Percentiles rank a stretch among this genome's conserved stretches.
Conservation (phyloP, 1,139 yeast genomes). For the Saccharomyces hybrid region DNA sequence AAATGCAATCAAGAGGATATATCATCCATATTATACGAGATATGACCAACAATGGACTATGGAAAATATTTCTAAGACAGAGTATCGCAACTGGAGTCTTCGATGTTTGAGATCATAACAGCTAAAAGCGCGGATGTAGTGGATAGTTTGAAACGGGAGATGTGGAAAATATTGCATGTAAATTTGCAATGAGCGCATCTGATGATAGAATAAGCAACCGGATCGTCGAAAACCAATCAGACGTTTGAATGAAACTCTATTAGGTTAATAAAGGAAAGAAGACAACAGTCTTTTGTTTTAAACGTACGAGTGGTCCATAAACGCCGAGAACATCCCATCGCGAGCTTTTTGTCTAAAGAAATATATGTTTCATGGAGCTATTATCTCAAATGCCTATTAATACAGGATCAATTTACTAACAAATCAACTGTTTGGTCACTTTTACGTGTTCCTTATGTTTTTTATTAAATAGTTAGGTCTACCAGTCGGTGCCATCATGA, state of each 20-base stretch:
- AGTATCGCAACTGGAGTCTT: neutral
- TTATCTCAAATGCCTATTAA: neutral
- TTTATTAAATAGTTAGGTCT: constrained; percentile 69
- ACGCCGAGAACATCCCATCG: neutral
- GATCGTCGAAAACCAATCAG: too few species aligned
- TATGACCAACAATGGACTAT: neutral
- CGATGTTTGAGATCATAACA: neutral
- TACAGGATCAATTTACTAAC: constrained; percentile 17
- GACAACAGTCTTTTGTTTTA: neutral
- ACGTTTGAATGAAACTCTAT: too few species aligned
- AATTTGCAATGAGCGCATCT: neutral
- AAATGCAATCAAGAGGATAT: neutral
- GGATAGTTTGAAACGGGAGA: neutral
- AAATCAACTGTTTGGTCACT: constrained; percentile 2
- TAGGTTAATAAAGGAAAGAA: neutral
- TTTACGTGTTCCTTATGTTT: constrained; percentile 2
- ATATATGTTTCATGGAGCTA: neutral
- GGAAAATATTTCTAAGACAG: neutral
- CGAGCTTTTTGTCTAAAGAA: neutral
- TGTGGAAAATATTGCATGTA: neutral
- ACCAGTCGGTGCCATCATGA: constrained; percentile 99
- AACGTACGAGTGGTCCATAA: neutral
- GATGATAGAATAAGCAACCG: neutral
- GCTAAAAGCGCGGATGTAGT: neutral
- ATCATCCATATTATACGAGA: neutral